These are phyloP conservation scores for Rutstroemia sp. DNA, from an alignment of 2,329 filamentous ascomycete species.

Conservation along the genomic window DNA sequence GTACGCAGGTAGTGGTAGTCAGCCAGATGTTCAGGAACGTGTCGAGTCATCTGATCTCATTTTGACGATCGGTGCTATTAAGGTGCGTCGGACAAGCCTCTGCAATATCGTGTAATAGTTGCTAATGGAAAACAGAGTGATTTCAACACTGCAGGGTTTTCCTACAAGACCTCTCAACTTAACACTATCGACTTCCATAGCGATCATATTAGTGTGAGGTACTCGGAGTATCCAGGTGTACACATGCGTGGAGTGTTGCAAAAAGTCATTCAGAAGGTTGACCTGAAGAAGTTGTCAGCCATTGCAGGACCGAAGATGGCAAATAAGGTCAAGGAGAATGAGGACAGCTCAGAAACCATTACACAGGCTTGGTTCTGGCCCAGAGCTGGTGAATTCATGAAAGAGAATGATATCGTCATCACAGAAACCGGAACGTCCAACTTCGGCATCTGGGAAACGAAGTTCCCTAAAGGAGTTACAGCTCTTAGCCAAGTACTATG, in stretches of 20 bases:
- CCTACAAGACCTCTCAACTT: conserved; percentile 68
- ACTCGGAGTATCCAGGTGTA: conserved; percentile 71
- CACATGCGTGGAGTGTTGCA: conserved; percentile 71
- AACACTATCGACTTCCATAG: conserved; percentile 78
- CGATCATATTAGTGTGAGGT: conserved; percentile 63
- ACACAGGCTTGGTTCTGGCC: conserved; percentile 75
- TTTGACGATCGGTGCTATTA: conserved; percentile 60
- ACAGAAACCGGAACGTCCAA: conserved; percentile 85
- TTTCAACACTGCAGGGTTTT: conserved; percentile 79
- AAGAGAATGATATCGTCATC: conserved; percentile 54
- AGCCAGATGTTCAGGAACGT: conserved; percentile 52
- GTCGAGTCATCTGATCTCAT: conserved; percentile 66
- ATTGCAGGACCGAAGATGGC: conserved; percentile 45
- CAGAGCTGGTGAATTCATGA: conserved; percentile 63
- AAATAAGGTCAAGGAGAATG: conserved; percentile 40
- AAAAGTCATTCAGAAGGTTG: conserved; percentile 56
- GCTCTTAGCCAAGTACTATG: conserved; percentile 74
- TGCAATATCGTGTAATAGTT: neutral
- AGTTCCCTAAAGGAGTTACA: conserved; percentile 70
- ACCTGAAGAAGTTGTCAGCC: conserved; percentile 50
- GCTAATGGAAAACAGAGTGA: conserved; percentile 47
- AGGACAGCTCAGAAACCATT: conserved; percentile 40
- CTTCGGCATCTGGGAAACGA: conserved; percentile 81
- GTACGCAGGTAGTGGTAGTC: conserved; percentile 73
- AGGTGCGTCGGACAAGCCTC: conserved; percentile 22